Conservation (phyloP, 257 asterid species). For the Nemophila menziesii region DNA sequence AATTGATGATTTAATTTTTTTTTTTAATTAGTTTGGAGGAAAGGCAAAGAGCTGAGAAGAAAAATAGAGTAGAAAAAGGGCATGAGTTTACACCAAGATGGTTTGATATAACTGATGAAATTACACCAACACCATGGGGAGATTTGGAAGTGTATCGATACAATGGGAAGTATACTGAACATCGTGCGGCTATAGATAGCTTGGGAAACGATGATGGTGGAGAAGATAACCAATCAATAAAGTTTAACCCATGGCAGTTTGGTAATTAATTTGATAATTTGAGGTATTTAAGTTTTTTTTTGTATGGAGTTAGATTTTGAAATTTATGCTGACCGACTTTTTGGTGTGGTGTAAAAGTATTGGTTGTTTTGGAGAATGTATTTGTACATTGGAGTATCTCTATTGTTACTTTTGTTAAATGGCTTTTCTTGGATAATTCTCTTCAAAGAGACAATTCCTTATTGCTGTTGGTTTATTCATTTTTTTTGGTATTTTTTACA, state of each 20-base stretch:
- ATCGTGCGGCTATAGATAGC: conserved; percentile 37
- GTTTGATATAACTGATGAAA: conserved; percentile 59
- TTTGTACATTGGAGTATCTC: too few relatives aligned
- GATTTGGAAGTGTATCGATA: conserved; percentile 57
- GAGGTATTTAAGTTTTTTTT: too few relatives aligned
- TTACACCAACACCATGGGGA: conserved; percentile 77
- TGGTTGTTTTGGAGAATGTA: too few relatives aligned
- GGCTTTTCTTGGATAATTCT: too few relatives aligned
- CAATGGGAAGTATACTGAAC: conserved; percentile 56
- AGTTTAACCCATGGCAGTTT: conserved; percentile 84
- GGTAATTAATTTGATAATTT: conserved; percentile 28
- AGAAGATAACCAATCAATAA: conserved; percentile 29
- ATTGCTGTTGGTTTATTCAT: too few relatives aligned
- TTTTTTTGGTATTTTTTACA: too few relatives aligned
- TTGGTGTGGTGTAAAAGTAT: too few relatives aligned
- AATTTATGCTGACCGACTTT: too few relatives aligned
- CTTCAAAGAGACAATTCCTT: too few relatives aligned
- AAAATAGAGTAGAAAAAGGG: conserved; percentile 56
- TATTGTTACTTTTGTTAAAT: too few relatives aligned
- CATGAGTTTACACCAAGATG: conserved; percentile 56
- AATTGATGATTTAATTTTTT: background rate
- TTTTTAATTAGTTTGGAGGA: conserved; percentile 52
- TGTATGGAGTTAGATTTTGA: too few relatives aligned
- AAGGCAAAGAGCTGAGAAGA: conserved; percentile 80
- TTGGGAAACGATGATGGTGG: conserved; percentile 22